Base-by-base conservation (phyloP, 1,284 basidiomycete species). In the Leccinum subatratum region DNA sequence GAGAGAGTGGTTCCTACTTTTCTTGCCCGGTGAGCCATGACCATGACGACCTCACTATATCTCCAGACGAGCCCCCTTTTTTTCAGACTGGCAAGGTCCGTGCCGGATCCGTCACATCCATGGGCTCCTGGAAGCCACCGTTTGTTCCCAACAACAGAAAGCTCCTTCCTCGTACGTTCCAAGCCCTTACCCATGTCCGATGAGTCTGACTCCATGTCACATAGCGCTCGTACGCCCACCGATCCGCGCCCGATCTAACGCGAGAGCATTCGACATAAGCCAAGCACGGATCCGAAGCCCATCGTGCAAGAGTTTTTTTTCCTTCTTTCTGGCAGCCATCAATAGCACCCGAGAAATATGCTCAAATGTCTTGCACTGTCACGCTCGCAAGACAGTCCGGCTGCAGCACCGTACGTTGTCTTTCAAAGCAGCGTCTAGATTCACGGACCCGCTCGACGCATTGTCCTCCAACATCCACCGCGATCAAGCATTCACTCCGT, bases 271-370 rank as follows among this genome's bases (percentile, higher is more conserved):
- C 72, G 74, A 6, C 75, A 73, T 16, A 77, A 77, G 57, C 69
- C 74, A 9, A 76, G 76, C 68, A 70, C 75, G 66, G 67, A 59
- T 16, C 62, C 65, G 6, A 65, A 68, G 20, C 68, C 69, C 28
- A 68, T 69, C 62, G 70, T 72, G 1, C 81, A 79, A 14, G 79
- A 81, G 65, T 72, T 32, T 32, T 32, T 32, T 32, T 32, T 32
- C 30, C 30, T 32, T 32, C 30, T 32, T 32, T 82, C 42, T 83
- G 83, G 83, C 81, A 77, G 56, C 81, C 83, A 4, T 72, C 77
- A 0, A 78, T 80, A 18, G 78, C 81, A 0, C 76, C 79, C 1
- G 78, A 80, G 64, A 81, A 83, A 57, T 82, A 83, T 61, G 72
- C 75, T 0, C 74, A 77, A 20, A 71, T 76, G 67, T 76, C 78